These are phyloP conservation scores for Enteropsectra breve DNA, from an alignment of 371 early-diverging fungal species.

Conservation along the genomic window DNA sequence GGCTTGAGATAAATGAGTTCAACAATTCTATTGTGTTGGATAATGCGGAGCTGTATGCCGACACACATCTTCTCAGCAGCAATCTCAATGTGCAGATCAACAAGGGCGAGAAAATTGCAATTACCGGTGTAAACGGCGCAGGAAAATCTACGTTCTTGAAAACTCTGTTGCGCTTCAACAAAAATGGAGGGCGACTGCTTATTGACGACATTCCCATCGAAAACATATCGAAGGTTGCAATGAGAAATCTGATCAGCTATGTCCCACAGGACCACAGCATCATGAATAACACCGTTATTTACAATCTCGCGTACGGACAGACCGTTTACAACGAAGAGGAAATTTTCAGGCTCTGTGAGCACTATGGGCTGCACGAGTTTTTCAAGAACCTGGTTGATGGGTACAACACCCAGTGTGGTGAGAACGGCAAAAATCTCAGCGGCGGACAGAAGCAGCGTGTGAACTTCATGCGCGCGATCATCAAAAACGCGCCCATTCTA, in stretches of 20 bases:
- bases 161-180: slow-evolving; percentile 36
- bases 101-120: slow-evolving; percentile 61
- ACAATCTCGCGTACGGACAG: slow-evolving; percentile 68
- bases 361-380: slow-evolving; percentile 67
- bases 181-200: background rate
- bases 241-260: slow-evolving; percentile 67
- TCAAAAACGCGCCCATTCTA: slow-evolving; percentile 70
- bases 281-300: slow-evolving; percentile 68
- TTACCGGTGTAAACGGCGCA: slow-evolving; percentile 94
- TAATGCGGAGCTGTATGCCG: slow-evolving; percentile 18
- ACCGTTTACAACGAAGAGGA: slow-evolving; percentile 57
- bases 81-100: slow-evolving; percentile 66
- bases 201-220: slow-evolving; percentile 65
- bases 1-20: background rate
- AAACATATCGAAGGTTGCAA: slow-evolving; percentile 63
- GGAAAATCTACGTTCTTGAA: slow-evolving; percentile 89
- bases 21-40: slow-evolving; percentile 27
- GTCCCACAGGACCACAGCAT: slow-evolving; percentile 76
- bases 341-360: slow-evolving; percentile 62
- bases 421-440: slow-evolving; percentile 69
- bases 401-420: slow-evolving; percentile 68
- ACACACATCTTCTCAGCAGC: slow-evolving; percentile 63
- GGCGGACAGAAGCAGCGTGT: slow-evolving; percentile 76
- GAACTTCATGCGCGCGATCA: slow-evolving; percentile 67
- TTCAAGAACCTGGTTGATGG: slow-evolving; percentile 63